Percentiles rank a stretch among this genome's conserved stretches.
phyloP scores from a whole-genome alignment of 768 basidiomycete species.

The Lentinula sp. region DNA sequence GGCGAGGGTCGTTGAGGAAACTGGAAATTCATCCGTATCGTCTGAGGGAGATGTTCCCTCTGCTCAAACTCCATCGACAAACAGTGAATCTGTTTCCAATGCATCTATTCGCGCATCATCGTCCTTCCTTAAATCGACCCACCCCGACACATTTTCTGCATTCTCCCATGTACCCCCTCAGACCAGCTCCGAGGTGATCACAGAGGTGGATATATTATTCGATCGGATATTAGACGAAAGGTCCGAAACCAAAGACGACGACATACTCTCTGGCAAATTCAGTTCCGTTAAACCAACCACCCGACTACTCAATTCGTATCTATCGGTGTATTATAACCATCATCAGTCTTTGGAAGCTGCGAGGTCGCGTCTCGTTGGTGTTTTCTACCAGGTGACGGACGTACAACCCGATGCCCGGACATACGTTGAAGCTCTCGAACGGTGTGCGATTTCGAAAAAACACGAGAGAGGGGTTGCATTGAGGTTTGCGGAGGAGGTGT shows the following conservation, averaged over 20 bases:
- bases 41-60: no score
- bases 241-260: not conserved
- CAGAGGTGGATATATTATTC: slow-evolving; percentile 66
- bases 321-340: slow-evolving; percentile 67
- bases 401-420: slow-evolving; percentile 46
- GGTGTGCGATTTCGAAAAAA: slow-evolving; percentile 42
- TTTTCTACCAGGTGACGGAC: slow-evolving; percentile 36
- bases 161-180: slow-evolving; percentile 66
- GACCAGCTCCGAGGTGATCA: slow-evolving; percentile 61
- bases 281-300: slow-evolving; percentile 49
- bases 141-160: slow-evolving; percentile 8
- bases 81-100: slow-evolving; percentile 20
- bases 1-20: slow-evolving; percentile 34
- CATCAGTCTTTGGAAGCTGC: slow-evolving; percentile 40
- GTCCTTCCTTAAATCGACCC: no score
- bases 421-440: slow-evolving; percentile 64
- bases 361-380: slow-evolving; percentile 40
- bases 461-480: slow-evolving; percentile 44
- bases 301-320: slow-evolving; percentile 71
- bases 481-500: slow-evolving; percentile 54
- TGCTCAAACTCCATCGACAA: slow-evolving; percentile 15
- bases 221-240: slow-evolving; percentile 47
- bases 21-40: not conserved
- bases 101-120: not conserved
- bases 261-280: slow-evolving; percentile 36